Evolutionary conservation across 257 asterid genomes (phyloP).

Genomic region (Gentiana macrophylla): DNA sequence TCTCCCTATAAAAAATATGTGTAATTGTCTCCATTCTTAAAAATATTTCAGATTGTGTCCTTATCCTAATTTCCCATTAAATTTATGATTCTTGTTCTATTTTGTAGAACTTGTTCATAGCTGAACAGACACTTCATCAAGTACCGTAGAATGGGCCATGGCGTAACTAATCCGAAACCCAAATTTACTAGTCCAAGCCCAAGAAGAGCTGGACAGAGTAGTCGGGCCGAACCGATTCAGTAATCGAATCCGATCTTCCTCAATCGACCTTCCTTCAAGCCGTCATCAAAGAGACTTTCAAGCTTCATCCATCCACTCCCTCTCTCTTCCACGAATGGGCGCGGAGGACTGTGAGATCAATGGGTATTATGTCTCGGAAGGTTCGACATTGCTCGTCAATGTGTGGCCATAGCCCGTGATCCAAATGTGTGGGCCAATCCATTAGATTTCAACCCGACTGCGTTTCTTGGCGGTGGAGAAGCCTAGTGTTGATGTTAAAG

Average conservation of each 20-base stretch:
- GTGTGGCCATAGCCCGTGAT: conserved; percentile 84
- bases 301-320: conserved; percentile 96
- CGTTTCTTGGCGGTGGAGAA: conserved; percentile 52
- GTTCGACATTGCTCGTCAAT: conserved; percentile 63
- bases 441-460: conserved; percentile 44
- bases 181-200: conserved; percentile 35
- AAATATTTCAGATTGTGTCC: too few species aligned
- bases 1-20: too few species aligned
- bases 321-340: conserved; percentile 74
- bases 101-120: conserved; percentile 55
- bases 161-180: conserved; percentile 71
- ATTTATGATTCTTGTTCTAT: neutral
- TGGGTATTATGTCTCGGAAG: conserved; percentile 69
- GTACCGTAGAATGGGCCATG: conserved; percentile 90
- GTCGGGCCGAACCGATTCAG: conserved; percentile 54
- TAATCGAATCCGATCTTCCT: conserved; percentile 45
- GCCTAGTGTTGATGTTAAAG: conserved; percentile 49
- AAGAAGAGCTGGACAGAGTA: conserved; percentile 40
- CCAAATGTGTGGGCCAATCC: conserved; percentile 61
- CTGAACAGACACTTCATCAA: conserved; percentile 81
- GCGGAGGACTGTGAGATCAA: conserved; percentile 45
- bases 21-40: too few species aligned
- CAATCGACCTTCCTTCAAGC: conserved; percentile 55
- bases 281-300: conserved; percentile 59
- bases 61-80: neutral